A percentile compares a stretch with the other conserved stretches of the same genome.
phyloP scores from a whole-genome alignment of 1,139 yeast genomes.

The Ogataea hybrid region DNA sequence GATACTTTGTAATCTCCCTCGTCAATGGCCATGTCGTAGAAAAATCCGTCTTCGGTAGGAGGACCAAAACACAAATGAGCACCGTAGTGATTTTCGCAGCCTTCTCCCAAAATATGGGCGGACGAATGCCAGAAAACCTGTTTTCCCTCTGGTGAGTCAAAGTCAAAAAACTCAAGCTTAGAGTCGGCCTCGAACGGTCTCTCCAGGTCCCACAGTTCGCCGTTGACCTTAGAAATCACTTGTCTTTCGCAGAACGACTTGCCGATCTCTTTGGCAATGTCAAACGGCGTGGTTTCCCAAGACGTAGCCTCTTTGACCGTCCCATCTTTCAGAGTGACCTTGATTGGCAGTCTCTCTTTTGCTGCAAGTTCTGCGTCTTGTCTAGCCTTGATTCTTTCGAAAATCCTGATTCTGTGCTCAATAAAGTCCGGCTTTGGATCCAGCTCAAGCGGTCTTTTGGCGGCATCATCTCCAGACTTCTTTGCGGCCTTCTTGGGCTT shows the following conservation, averaged over 20 bases:
- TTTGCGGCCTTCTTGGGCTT: slow-evolving; percentile 25
- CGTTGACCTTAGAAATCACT: slow-evolving; percentile 88
- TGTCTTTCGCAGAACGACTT: slow-evolving; percentile 86
- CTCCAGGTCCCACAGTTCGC: slow-evolving; percentile 90
- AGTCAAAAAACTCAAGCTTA: slow-evolving; percentile 72
- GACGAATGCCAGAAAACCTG: slow-evolving; percentile 98
- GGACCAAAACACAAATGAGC: slow-evolving; percentile 94
- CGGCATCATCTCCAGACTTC: slow-evolving; percentile 31
- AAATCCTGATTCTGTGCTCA: slow-evolving; percentile 72
- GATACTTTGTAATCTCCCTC: slow-evolving; percentile 74
- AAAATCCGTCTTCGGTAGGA: slow-evolving; percentile 97
- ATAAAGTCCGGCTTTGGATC: slow-evolving; percentile 84
- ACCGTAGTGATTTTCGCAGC: slow-evolving; percentile 94
- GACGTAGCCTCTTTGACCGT: slow-evolving; percentile 72
- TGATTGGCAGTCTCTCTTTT: slow-evolving; percentile 58
- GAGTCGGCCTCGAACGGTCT: slow-evolving; percentile 85
- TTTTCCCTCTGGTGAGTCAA: slow-evolving; percentile 85
- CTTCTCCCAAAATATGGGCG: slow-evolving; percentile 98
- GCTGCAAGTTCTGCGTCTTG: slow-evolving; percentile 71
- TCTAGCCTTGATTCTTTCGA: slow-evolving; percentile 76
- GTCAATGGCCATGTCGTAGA: slow-evolving; percentile 92
- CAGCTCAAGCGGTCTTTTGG: slow-evolving; percentile 44
- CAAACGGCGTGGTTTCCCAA: slow-evolving; percentile 89
- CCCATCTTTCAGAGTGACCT: slow-evolving; percentile 86
- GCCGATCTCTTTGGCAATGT: slow-evolving; percentile 80